Evolutionary conservation across 1,139 yeast species (phyloP).

Genomic region (Saccharomyces hybrid): DNA sequence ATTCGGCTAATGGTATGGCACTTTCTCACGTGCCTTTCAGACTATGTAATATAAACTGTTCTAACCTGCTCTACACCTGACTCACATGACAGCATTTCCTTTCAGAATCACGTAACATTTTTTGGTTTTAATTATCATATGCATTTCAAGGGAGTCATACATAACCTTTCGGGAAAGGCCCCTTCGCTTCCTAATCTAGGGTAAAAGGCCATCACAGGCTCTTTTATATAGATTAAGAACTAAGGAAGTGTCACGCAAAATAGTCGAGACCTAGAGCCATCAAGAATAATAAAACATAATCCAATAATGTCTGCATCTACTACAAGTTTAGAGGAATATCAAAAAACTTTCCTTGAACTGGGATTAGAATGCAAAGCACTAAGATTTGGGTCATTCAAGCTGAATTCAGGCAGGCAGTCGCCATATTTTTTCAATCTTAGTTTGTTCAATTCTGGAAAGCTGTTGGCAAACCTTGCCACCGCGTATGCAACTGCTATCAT

Average conservation of each 20-base stretch:
- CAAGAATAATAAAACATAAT: not conserved
- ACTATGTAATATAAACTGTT: not conserved
- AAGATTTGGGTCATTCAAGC: slow-evolving; percentile 78
- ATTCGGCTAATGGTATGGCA: not conserved
- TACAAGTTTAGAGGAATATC: slow-evolving; percentile 39
- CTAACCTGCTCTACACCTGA: not conserved
- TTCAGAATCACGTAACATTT: not conserved
- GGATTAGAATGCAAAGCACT: slow-evolving; percentile 77
- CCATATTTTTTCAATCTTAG: slow-evolving; percentile 97
- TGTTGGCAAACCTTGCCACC: slow-evolving; percentile 69
- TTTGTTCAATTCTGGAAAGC: slow-evolving; percentile 73
- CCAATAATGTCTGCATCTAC: not conserved
- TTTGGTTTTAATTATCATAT: not conserved
- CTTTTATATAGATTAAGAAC: not conserved
- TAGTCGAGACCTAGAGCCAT: not conserved
- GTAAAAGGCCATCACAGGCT: not conserved
- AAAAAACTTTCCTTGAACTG: slow-evolving; percentile 63
- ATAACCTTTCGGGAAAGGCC: not conserved
- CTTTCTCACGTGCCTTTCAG: not conserved
- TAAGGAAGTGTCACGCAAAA: not conserved
- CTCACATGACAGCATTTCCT: not conserved
- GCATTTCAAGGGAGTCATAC: not conserved
- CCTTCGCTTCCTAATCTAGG: not conserved
- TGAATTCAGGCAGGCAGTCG: slow-evolving; percentile 88
- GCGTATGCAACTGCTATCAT: slow-evolving; percentile 87